Evolutionary conservation across 257 asterid species (phyloP).

Genomic region (Plectranthus barbatus): DNA sequence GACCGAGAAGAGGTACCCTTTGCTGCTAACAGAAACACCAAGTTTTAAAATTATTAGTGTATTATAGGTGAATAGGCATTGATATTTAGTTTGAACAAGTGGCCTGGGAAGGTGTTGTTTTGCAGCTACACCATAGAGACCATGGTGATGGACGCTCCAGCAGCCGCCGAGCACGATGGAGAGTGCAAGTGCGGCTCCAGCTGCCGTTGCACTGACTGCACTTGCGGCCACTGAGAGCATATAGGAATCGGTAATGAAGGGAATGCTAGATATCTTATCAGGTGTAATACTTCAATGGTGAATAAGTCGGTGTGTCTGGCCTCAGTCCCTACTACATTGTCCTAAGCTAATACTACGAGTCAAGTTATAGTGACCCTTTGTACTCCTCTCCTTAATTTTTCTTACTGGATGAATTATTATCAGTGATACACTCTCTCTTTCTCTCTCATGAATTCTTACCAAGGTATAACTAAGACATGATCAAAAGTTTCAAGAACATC

Average conservation of each 20-base stretch:
- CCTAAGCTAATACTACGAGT: background rate
- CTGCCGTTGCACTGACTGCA: conserved; percentile 57
- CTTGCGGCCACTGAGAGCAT: conserved; percentile 34
- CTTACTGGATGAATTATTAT: conserved; percentile 5
- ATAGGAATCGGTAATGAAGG: background rate
- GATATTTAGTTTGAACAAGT: background rate
- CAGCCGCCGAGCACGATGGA: conserved; percentile 37
- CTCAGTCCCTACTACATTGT: background rate
- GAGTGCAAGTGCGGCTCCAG: conserved; percentile 63
- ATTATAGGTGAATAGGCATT: background rate
- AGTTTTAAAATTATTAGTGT: too few species aligned
- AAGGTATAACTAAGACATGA: background rate
- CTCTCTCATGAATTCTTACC: background rate
- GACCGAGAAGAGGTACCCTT: conserved; percentile 36
- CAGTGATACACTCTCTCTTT: background rate
- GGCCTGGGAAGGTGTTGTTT: background rate
- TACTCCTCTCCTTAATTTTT: background rate
- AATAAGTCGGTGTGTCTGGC: conserved; percentile 11
- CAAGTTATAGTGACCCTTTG: conserved; percentile 20
- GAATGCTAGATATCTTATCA: conserved; percentile 8
- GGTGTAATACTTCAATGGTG: background rate
- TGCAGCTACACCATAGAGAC: conserved; percentile 37
- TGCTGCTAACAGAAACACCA: background rate
- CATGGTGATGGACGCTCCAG: conserved; percentile 25
- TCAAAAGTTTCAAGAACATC: background rate